Evolutionary conservation across 2,329 filamentous ascomycete genomes (phyloP).

Genomic region (Stagonosporopsis chrysanthemi): DNA sequence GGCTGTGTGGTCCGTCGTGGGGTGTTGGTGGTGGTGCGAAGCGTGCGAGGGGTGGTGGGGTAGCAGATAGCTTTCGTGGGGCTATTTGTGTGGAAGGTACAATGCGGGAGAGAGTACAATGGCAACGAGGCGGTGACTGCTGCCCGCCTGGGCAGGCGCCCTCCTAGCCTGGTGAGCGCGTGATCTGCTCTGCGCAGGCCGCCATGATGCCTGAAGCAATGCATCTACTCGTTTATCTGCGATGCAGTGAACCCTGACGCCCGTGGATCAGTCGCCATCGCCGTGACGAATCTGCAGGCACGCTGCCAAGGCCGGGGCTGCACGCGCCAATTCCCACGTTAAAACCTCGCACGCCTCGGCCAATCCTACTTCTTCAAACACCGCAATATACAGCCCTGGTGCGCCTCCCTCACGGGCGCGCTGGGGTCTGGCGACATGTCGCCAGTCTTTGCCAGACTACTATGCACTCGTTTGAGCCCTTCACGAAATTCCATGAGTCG

Average conservation of each 20-base stretch:
- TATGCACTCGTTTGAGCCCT: conserved; percentile 49
- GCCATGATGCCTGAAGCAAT: conserved; percentile 46
- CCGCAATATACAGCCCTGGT: conserved; percentile 47
- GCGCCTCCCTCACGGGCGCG: conserved; percentile 36
- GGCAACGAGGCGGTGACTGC: conserved; percentile 33
- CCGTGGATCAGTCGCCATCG: conserved; percentile 19
- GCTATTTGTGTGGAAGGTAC: conserved; percentile 29
- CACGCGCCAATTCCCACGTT: conserved; percentile 15
- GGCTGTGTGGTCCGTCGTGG: conserved; percentile 33
- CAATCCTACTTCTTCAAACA: conserved; percentile 28
- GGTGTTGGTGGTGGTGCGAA: conserved; percentile 30
- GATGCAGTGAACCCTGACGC: conserved; percentile 22
- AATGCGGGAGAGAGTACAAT: conserved; percentile 24
- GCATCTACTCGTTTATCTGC: conserved; percentile 38
- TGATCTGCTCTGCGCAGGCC: conserved; percentile 33
- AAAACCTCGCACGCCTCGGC: conserved; percentile 15
- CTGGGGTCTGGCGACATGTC: conserved; percentile 43
- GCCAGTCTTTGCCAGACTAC: conserved; percentile 46
- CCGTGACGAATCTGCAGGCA: conserved; percentile 16
- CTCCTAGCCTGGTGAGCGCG: conserved; percentile 18
- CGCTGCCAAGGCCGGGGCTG: conserved; percentile 23
- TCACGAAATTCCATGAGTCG: conserved; percentile 42
- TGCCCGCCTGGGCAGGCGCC: conserved; percentile 15
- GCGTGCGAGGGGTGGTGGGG: conserved; percentile 37
- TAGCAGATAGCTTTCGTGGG: conserved; percentile 37